These are phyloP conservation scores for Diaporthe sp. DNA, from an alignment of 2,329 filamentous ascomycete species.

Conservation along the genomic window DNA sequence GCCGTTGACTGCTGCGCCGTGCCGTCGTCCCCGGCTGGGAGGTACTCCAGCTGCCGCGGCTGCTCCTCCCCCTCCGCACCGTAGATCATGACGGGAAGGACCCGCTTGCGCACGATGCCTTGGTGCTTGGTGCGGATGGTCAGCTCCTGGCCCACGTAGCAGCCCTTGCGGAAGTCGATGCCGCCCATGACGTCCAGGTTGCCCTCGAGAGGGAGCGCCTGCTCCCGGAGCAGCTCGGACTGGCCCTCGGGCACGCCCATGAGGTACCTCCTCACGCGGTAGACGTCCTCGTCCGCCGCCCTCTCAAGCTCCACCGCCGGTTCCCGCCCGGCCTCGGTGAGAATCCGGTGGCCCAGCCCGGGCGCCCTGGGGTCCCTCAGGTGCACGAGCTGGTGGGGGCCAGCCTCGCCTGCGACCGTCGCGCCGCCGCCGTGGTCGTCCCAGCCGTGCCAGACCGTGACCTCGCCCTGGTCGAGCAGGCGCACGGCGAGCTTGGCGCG, in stretches of 20 bases:
- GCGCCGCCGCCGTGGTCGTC: constrained; percentile 54
- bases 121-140: constrained; percentile 96
- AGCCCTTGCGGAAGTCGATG: constrained; percentile 95
- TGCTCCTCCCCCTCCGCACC: constrained; percentile 46
- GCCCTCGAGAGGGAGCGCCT: constrained; percentile 84
- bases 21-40: constrained; percentile 36
- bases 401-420: background rate
- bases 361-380: constrained; percentile 53
- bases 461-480: constrained; percentile 72
- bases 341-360: constrained; percentile 54
- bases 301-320: constrained; percentile 53
- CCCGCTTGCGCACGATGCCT: constrained; percentile 90
- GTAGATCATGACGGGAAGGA: constrained; percentile 84
- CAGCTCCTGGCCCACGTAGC: constrained; percentile 96
- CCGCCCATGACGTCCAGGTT: constrained; percentile 89
- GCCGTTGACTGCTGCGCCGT: constrained; percentile 38
- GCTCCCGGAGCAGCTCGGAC: constrained; percentile 76
- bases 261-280: constrained; percentile 81
- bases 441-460: constrained; percentile 81
- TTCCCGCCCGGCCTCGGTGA: constrained; percentile 40
- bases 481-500: constrained; percentile 80
- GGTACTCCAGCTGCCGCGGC: constrained; percentile 59
- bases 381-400: constrained; percentile 26
- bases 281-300: constrained; percentile 62
- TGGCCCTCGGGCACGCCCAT: constrained; percentile 88